Conservation (phyloP, 2,329 filamentous ascomycete genomes). For the Nothopassalora personata region DNA sequence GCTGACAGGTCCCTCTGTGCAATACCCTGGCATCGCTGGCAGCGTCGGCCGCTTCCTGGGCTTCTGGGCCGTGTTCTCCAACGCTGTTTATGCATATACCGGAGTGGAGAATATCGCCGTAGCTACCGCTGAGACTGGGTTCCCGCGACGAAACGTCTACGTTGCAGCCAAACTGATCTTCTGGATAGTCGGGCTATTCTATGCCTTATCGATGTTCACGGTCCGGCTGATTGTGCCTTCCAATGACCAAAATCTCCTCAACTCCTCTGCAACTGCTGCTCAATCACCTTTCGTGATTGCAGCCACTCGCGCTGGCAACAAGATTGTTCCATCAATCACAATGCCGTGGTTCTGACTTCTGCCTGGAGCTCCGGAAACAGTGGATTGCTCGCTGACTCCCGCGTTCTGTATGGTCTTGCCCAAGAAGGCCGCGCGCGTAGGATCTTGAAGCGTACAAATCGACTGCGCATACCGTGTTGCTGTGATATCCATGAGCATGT, state of each 20-base stretch:
- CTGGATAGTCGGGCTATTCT: conserved; percentile 26
- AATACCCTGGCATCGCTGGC: conserved; percentile 11
- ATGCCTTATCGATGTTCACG: conserved; percentile 28
- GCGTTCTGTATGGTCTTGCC: conserved; percentile 50
- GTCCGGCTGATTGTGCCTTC: conserved; percentile 29
- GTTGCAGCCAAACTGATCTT: conserved; percentile 15
- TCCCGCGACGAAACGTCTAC: conserved; percentile 16
- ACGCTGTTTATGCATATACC: conserved; percentile 14
- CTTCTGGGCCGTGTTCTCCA: conserved; percentile 14
- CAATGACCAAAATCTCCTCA: conserved; percentile 27
- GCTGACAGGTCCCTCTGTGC: conserved; percentile 11
- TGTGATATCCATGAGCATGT: conserved; percentile 11
- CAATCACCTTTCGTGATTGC: conserved; percentile 61
- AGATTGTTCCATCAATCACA: conserved; percentile 59
- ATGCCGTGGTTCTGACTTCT: conserved; percentile 63
- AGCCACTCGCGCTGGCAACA: conserved; percentile 56
- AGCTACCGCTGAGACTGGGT: conserved; percentile 18
- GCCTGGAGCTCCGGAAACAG: conserved; percentile 54
- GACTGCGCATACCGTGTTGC: conserved; percentile 18
- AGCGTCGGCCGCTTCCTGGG: conserved; percentile 19
- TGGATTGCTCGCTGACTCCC: conserved; percentile 48
- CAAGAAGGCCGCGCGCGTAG: conserved; percentile 60
- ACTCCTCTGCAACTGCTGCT: conserved; percentile 33
- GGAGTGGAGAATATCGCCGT: conserved; percentile 10
- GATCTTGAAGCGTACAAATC: conserved; percentile 40